These are phyloP conservation scores for Phytophthora pinifolia DNA, from an alignment of 352 stramenopile species.

Conservation along the genomic window DNA sequence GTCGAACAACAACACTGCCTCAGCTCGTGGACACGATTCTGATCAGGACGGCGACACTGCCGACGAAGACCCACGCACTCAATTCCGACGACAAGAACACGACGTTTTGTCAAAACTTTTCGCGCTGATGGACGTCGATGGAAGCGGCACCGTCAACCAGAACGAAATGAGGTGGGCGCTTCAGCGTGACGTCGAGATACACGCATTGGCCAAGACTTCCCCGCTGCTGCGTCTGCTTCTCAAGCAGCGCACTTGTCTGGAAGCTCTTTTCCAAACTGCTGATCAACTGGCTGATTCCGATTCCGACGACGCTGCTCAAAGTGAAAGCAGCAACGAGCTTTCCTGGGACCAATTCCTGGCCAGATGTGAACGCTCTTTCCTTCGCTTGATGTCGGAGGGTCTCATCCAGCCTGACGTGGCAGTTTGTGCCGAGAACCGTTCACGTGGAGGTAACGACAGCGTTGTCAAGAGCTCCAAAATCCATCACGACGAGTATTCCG, in stretches of 20 bases:
- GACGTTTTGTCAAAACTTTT: conserved; percentile 49
- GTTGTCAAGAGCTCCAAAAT: not conserved
- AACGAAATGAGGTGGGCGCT: conserved; percentile 67
- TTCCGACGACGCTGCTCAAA: not conserved
- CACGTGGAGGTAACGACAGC: not conserved
- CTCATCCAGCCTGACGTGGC: conserved; percentile 18
- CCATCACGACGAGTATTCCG: not conserved
- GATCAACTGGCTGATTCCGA: not conserved
- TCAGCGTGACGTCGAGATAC: conserved; percentile 58
- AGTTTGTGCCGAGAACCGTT: conserved; percentile 1
- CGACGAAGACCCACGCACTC: conserved; percentile 2
- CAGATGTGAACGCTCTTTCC: conserved; percentile 51
- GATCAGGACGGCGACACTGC: conserved; percentile 1
- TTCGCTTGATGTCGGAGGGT: conserved; percentile 43
- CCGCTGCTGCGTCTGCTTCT: conserved; percentile 47
- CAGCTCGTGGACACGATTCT: conserved; percentile 18
- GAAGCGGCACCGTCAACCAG: conserved; percentile 63
- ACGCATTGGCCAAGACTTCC: conserved; percentile 45
- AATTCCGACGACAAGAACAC: conserved; percentile 45
- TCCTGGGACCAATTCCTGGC: conserved; percentile 54
- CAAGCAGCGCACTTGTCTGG: conserved; percentile 45
- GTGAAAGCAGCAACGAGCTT: conserved; percentile 32
- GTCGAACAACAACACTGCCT: conserved; percentile 14
- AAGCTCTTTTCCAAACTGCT: conserved; percentile 29
- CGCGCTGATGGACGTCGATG: conserved; percentile 61